Conservation (phyloP, 148 eudicot species). For the Rhododendron ovatum region DNA sequence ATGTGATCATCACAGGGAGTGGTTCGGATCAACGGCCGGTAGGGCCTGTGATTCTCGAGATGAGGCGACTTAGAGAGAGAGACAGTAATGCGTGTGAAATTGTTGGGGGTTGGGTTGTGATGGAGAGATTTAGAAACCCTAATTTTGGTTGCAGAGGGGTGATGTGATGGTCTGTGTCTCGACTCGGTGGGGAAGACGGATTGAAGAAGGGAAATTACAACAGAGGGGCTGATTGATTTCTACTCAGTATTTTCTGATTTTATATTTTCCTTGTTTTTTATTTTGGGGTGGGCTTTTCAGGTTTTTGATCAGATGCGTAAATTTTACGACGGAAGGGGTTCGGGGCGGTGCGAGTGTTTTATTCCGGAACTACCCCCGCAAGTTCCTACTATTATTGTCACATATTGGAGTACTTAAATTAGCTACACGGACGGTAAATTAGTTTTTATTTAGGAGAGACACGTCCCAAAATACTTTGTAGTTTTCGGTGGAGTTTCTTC, state of each 20-base stretch:
- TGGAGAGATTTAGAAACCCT: slow-evolving; percentile 2
- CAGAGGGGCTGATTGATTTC: background rate
- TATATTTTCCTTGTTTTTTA: background rate
- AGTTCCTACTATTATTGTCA: too few relatives aligned
- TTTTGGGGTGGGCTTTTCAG: background rate
- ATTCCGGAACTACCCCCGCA: too few relatives aligned
- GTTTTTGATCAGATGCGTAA: background rate
- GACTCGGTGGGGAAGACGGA: background rate
- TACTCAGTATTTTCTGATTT: background rate
- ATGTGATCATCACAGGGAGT: slow-evolving; percentile 6
- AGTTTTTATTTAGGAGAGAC: too few relatives aligned
- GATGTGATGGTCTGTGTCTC: background rate
- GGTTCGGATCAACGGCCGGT: background rate
- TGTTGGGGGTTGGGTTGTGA: background rate
- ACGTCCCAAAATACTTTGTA: too few relatives aligned
- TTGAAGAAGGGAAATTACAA: background rate
- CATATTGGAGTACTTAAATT: too few relatives aligned
- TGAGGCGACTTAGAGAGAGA: background rate
- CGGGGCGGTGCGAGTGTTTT: too few relatives aligned
- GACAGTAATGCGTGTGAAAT: background rate
- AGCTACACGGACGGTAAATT: too few relatives aligned
- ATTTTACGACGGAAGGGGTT: background rate
- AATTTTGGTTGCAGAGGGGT: background rate
- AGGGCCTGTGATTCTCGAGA: background rate
- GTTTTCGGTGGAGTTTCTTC: too few relatives aligned